phyloP scores from a whole-genome alignment of 1,284 basidiomycete genomes.

The Entoloma clypeatum region DNA sequence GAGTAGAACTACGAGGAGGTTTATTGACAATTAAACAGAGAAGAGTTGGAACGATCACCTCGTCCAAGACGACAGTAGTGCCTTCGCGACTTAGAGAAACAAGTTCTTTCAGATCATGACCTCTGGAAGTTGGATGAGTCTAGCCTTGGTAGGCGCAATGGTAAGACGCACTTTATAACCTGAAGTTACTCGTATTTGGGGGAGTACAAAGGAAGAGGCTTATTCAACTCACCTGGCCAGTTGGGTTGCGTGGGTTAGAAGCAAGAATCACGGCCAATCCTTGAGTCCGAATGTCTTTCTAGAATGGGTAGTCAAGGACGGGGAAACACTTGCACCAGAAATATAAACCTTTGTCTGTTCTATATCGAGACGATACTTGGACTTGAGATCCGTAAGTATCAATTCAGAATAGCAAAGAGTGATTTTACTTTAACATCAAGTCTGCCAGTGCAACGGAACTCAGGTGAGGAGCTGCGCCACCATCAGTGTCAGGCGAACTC shows the following conservation, averaged over 20 bases:
- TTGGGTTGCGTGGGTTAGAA: constrained; percentile 91
- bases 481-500: constrained; percentile 28
- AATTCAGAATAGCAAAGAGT: neutral
- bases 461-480: neutral
- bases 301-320: constrained; percentile 4
- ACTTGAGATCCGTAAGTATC: constrained; percentile 22
- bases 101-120: constrained; percentile 77
- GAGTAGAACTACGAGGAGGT: constrained; percentile 69
- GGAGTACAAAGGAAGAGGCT: neutral
- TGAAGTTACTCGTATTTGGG: constrained; percentile 18
- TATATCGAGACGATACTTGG: constrained; percentile 60
- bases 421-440: constrained; percentile 52
- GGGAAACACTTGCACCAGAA: neutral
- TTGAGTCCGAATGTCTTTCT: constrained; percentile 76
- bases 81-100: constrained; percentile 69
- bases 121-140: constrained; percentile 37
- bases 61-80: constrained; percentile 84
- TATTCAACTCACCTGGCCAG: constrained; percentile 58
- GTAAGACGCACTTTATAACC: constrained; percentile 40
- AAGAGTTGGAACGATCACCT: constrained; percentile 43
- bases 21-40: neutral
- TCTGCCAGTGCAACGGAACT: constrained; percentile 28
- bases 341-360: constrained; percentile 57
- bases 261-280: constrained; percentile 85
- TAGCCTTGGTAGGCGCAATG: constrained; percentile 6